Conservation (phyloP, 345 rosid species). For the Citrus cavaleriei region DNA sequence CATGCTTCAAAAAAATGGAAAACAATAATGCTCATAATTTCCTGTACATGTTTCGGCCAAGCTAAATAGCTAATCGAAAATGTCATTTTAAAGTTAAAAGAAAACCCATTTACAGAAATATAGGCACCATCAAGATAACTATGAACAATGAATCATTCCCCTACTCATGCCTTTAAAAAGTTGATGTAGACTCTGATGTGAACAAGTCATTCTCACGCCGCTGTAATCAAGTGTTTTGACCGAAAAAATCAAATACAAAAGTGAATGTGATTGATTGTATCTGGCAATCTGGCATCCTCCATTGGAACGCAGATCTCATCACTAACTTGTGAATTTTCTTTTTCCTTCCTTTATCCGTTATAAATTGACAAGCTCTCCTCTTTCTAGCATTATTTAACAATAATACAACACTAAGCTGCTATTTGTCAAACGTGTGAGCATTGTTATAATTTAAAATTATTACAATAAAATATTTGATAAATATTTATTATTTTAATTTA, state of each 20-base stretch:
- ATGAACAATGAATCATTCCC: neutral
- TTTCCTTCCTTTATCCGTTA: no score
- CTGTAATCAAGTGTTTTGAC: slow-evolving; percentile 2
- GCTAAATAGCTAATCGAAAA: neutral
- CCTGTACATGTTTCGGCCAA: neutral
- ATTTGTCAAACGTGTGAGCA: no score
- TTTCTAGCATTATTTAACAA: no score
- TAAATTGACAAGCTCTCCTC: no score
- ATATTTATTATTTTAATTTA: no score
- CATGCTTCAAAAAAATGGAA: neutral
- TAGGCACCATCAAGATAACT: neutral
- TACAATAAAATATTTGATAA: no score
- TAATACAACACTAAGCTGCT: no score
- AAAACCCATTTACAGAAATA: neutral
- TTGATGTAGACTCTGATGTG: slow-evolving; percentile 11
- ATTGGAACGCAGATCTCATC: neutral
- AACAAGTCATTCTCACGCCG: slow-evolving; percentile 5
- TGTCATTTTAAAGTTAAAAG: neutral
- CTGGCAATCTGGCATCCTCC: neutral
- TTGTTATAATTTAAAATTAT: no score
- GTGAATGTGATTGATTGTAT: neutral
- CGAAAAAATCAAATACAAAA: neutral
- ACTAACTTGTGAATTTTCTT: neutral
- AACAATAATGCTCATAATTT: neutral
- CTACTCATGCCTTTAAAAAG: neutral